Evolutionary conservation across 257 asterid genomes (phyloP).

Genomic region (Solanum chmielewskii): DNA sequence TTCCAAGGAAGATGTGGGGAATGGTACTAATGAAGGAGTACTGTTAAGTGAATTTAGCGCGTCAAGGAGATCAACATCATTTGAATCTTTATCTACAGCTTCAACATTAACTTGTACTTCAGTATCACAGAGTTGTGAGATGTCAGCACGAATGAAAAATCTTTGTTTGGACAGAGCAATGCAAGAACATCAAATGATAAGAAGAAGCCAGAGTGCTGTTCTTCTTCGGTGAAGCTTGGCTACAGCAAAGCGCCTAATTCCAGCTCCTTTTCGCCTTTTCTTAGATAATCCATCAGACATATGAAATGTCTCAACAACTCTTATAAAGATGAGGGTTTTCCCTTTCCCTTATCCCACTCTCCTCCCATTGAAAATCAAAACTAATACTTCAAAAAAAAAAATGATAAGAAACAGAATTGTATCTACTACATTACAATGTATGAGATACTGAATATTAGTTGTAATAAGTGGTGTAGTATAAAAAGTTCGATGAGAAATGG

Average conservation of each 20-base stretch:
- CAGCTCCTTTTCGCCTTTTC: background rate
- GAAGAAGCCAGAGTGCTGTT: background rate
- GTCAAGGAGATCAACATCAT: conserved; percentile 33
- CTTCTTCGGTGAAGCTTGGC: background rate
- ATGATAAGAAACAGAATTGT: background rate
- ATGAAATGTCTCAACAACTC: background rate
- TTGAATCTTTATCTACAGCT: background rate
- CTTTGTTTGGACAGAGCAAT: background rate
- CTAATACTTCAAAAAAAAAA: background rate
- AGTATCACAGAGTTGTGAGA: background rate
- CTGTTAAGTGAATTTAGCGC: conserved; percentile 17
- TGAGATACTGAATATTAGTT: background rate
- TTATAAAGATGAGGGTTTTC: background rate
- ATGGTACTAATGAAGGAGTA: background rate
- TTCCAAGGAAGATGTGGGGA: background rate
- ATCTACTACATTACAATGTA: background rate
- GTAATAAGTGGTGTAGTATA: background rate
- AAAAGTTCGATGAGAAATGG: background rate
- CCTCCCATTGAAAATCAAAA: background rate
- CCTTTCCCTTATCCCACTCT: background rate
- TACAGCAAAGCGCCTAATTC: background rate
- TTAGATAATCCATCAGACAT: background rate
- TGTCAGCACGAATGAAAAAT: background rate
- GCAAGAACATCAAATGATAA: background rate
- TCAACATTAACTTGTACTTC: background rate